Evolutionary conservation across 1,284 basidiomycete species (phyloP).

Genomic region (Peniophora sp.): DNA sequence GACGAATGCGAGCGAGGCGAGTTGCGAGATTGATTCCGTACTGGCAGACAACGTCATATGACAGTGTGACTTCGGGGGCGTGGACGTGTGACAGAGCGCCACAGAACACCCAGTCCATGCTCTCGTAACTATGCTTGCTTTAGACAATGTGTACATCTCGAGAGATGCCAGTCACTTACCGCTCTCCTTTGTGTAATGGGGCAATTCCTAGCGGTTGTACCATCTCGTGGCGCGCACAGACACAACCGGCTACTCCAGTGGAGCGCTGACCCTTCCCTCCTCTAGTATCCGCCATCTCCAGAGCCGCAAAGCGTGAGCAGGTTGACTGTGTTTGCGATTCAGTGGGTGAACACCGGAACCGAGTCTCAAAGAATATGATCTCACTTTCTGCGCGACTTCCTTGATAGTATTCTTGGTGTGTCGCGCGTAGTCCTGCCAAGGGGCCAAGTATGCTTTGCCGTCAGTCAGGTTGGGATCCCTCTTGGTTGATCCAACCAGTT

Average conservation of each 20-base stretch:
- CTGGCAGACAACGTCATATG: constrained; percentile 7
- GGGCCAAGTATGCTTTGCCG: constrained; percentile 21
- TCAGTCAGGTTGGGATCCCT: constrained; percentile 16
- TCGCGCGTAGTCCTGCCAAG: constrained; percentile 2
- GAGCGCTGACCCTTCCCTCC: constrained; percentile 11
- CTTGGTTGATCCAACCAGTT: constrained; percentile 9
- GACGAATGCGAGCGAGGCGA: constrained; percentile 6
- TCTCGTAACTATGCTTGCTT: too few species aligned
- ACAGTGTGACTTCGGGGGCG: background rate
- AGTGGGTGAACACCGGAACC: background rate
- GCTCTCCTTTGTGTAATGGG: constrained; percentile 17
- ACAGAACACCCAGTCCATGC: constrained; percentile 7
- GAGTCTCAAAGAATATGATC: background rate
- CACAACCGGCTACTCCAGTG: constrained; percentile 15
- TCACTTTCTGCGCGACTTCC: background rate
- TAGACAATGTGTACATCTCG: too few species aligned
- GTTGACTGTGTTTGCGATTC: background rate
- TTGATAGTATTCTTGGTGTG: background rate
- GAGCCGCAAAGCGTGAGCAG: constrained; percentile 12
- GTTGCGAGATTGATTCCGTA: constrained; percentile 3
- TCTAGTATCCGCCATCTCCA: constrained; percentile 3
- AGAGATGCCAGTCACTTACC: too few species aligned
- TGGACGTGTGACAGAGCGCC: background rate
- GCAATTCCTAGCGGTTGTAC: constrained; percentile 10
- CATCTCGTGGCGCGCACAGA: constrained; percentile 15